These are phyloP conservation scores for Talaromyces sp. DNA, from an alignment of 2,329 filamentous ascomycete species.

Conservation along the genomic window DNA sequence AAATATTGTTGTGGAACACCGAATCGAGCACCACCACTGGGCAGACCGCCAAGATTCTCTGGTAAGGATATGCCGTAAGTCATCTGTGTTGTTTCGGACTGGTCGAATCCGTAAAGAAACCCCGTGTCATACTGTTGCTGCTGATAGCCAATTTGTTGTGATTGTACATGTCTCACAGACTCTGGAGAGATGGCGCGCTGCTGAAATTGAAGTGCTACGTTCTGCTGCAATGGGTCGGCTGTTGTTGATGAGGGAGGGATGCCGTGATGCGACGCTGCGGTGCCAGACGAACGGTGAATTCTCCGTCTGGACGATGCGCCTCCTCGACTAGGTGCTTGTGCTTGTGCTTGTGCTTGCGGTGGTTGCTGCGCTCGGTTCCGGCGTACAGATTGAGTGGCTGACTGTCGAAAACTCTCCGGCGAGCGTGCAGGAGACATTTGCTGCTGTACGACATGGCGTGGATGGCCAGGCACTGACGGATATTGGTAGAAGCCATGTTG, in stretches of 20 bases:
- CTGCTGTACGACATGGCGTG: conserved; percentile 53
- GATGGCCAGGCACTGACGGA: conserved; percentile 44
- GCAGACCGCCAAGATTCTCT: conserved; percentile 73
- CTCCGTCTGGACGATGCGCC: conserved; percentile 5
- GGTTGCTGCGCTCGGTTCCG: not conserved
- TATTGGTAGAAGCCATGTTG: conserved; percentile 70
- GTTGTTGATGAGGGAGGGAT: not conserved
- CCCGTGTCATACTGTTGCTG: conserved; percentile 54
- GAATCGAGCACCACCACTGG: conserved; percentile 52
- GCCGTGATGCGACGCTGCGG: conserved; percentile 31
- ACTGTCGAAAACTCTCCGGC: conserved; percentile 42
- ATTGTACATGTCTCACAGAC: conserved; percentile 28
- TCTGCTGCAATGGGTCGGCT: conserved; percentile 44
- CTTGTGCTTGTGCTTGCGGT: not conserved
- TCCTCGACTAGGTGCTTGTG: not conserved
- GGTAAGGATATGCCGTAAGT: conserved; percentile 72
- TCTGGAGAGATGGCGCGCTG: conserved; percentile 62
- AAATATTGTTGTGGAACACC: conserved; percentile 77
- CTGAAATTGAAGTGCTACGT: conserved; percentile 58
- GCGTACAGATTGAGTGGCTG: conserved; percentile 21
- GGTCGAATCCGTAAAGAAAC: conserved; percentile 77
- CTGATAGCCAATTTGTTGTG: conserved; percentile 20
- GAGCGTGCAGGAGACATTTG: conserved; percentile 43
- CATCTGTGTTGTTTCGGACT: conserved; percentile 58
- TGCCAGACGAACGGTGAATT: conserved; percentile 24